phyloP scores from a whole-genome alignment of 225 moss, liverwort and hornwort genomes.

The Neckera pumila region DNA sequence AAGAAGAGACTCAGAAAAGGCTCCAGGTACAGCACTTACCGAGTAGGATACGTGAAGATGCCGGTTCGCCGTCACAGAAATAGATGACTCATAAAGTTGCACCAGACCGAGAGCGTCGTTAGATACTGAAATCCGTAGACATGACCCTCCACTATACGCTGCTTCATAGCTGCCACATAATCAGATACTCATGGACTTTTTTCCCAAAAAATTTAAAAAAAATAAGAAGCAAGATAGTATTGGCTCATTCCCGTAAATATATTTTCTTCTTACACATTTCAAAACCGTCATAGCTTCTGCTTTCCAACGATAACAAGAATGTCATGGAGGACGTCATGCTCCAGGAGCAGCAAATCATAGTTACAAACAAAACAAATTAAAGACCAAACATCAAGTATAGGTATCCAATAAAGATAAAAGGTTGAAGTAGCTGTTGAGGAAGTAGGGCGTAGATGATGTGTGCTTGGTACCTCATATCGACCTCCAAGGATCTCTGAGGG shows the following conservation, averaged over 20 bases:
- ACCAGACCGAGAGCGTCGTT: slow-evolving; percentile 14
- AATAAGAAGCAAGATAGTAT: not conserved
- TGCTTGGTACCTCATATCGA: slow-evolving; percentile 23
- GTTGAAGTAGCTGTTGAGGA: not conserved
- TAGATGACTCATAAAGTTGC: slow-evolving; percentile 19
- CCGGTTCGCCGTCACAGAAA: not conserved
- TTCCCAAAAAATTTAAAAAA: not conserved
- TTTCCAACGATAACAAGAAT: not conserved
- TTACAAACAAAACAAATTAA: not conserved
- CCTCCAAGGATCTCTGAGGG: slow-evolving; percentile 7
- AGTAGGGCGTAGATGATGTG: not conserved
- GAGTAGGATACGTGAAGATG: slow-evolving; percentile 22
- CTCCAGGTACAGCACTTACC: not conserved
- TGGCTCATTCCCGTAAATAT: not conserved
- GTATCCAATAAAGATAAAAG: not conserved
- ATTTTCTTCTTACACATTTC: not conserved
- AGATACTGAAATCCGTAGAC: slow-evolving; percentile 23
- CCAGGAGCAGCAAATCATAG: not conserved
- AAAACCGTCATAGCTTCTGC: not conserved
- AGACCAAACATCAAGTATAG: not conserved
- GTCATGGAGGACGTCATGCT: not conserved
- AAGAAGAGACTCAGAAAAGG: not conserved
- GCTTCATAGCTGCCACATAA: slow-evolving; percentile 39
- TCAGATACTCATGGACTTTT: not conserved
- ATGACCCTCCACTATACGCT: slow-evolving; percentile 69